phyloP scores from a whole-genome alignment of 129 eudicot species.

The Silybum marianum region DNA sequence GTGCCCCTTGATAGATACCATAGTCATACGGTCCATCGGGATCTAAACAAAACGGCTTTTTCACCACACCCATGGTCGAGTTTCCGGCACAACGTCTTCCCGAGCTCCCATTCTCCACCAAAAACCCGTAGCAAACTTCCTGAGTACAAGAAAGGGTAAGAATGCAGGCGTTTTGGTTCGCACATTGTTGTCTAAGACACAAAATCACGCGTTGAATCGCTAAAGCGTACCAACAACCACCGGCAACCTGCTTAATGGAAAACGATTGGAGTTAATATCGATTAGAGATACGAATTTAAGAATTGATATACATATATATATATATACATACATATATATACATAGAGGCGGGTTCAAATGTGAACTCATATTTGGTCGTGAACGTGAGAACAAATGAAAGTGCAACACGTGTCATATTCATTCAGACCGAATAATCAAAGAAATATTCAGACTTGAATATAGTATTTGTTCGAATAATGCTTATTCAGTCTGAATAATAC shows the following conservation, averaged over 20 bases:
- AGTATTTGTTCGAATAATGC: too few species aligned
- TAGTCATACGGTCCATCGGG: constrained; percentile 58
- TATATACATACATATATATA: too few species aligned
- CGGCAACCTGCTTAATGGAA: constrained; percentile 55
- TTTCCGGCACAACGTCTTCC: constrained; percentile 64
- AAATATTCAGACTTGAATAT: too few species aligned
- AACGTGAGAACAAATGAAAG: too few species aligned
- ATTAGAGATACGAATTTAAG: too few species aligned
- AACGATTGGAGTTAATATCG: too few species aligned
- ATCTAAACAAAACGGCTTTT: constrained; percentile 66
- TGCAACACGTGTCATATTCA: too few species aligned
- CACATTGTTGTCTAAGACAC: constrained; percentile 74
- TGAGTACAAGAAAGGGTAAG: constrained; percentile 68
- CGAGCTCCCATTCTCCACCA: constrained; percentile 31
- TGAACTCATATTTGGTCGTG: too few species aligned
- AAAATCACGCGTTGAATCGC: constrained; percentile 79
- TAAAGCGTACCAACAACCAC: constrained; percentile 90
- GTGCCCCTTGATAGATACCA: constrained; percentile 81
- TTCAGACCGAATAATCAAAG: too few species aligned
- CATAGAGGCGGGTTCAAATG: too few species aligned
- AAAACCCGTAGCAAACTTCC: constrained; percentile 67
- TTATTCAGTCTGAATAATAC: too few species aligned
- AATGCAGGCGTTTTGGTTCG: constrained; percentile 35
- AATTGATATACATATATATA: not conserved
- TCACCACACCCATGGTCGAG: constrained; percentile 37